Base-by-base conservation (phyloP, 768 basidiomycete species). In the Thelephora ganbajun region DNA sequence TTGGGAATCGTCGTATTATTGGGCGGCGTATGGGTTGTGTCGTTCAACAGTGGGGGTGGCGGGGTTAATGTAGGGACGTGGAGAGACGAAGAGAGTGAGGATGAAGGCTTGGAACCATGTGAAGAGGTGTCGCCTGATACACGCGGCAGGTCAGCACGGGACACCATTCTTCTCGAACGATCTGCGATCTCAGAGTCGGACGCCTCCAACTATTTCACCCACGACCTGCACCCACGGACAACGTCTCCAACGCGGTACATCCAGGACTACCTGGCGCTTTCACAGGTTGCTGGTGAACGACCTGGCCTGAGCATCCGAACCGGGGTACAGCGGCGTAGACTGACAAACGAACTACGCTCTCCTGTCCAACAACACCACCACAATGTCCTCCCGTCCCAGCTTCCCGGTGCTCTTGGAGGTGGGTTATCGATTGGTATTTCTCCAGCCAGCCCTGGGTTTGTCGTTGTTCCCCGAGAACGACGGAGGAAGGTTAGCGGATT, bases 21-120 rank as follows among this genome's bases (percentile, higher is more conserved):
- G 13, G 73, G 77, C 2, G 92, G 92, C 7, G 92, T 97, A 1
- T 93, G 89, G 84, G 74, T 89, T 16, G 86, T 94, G 44, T 87
- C 83, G 53, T 76, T 87, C 45, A 80, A 82, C 44, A 75, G 82
- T 2, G 76, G 74, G 2, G 69, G 70, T 33, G 75, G 71, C 16
- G 68, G 77, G 49, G 62, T 73, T 26, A 74, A 74, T 50, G 53
- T 66, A 16, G 63, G 60, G 19, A 57, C 66, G 19, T 68, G 66
- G 67, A 54, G 54, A 14, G 71, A 76, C 45, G 73, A 70, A 33
- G 69, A 69, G 20, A 65, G 62, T 26, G 52, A 54, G 4, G 47
- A 35, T 18, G 50, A 53, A 6, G 49, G 44, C 16, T 6, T 47
- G 16, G 22, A 47, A 11, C 34, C 41, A 36, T 48, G 50, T 19